Base-by-base conservation (phyloP, 2,329 filamentous ascomycete species). In the Clarireedia hainanense region DNA sequence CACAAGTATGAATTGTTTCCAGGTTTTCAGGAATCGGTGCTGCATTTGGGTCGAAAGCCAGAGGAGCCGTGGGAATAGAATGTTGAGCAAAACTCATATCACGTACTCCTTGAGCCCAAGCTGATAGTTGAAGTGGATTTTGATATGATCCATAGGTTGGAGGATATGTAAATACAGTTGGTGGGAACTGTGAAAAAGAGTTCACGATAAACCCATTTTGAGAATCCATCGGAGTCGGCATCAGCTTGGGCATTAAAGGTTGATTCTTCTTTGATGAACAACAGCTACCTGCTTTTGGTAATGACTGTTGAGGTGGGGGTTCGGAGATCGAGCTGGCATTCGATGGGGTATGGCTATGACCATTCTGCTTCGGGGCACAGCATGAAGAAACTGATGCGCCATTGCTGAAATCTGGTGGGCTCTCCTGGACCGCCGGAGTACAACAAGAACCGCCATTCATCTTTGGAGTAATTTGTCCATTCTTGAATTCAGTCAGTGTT, bases 141-240 rank as follows among this genome's bases (percentile, higher is more conserved):
- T 78, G 71, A 61, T 74, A 80, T 0, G 79, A 80, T 6, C 79
- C 79, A 63, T 78, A 80, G 23, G 78, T 73, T 2, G 78, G 71
- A 4, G 79, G 78, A 50, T 80, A 80, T 7, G 75, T 76, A 59
- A 78, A 80, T 15, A 79, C 68, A 15, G 73, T 75, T 2, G 73
- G 63, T n/a, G 58, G 17, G 45, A 63, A 67, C 36, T 64, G 61
- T 17, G 52, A 56, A 37, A 64, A 63, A 45, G 15, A 42, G 26
- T 58, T 57, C 39, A 62, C 65, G 9, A 60, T 30, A n/a, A 66
- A 58, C 17, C 59, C 59, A 47, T 61, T 63, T 43, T 65, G 62
- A 46, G 53, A 73, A 70, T 45, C 63, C 59, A 37, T 34, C 30
- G 61, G 61, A 30, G 59, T 56, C 26, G 50, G 50, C 30, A 40